Evolutionary conservation across 139 green algal genomes (phyloP).

Genomic region (Pedinophyceae sp.): DNA sequence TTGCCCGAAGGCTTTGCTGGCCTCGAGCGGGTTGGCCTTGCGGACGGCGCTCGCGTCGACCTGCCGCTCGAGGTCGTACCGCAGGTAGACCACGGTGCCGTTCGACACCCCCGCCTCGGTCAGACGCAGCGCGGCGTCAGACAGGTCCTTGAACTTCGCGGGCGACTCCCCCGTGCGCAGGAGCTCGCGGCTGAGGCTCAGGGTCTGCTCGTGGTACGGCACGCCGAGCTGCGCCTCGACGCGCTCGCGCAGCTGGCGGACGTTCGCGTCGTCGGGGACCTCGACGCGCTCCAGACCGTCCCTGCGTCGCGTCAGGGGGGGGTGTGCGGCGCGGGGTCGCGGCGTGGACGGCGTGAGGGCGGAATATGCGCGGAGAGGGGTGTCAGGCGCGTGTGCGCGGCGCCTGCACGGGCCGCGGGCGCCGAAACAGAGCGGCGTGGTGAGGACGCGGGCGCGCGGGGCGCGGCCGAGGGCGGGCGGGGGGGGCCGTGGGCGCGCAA

Average conservation of each 20-base stretch:
- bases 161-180: background rate
- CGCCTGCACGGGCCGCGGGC: too few species aligned
- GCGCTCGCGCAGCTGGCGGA: background rate
- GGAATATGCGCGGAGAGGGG: too few species aligned
- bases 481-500: too few species aligned
- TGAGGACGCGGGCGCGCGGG: too few species aligned
- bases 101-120: background rate
- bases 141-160: background rate
- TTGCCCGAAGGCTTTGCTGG: too few species aligned
- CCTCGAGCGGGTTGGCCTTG: too few species aligned
- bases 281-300: background rate
- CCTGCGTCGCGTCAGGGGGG: background rate
- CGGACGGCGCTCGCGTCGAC: background rate
- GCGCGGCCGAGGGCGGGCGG: too few species aligned
- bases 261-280: background rate
- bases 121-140: background rate
- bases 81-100: background rate
- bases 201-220: background rate
- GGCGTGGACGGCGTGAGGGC: too few species aligned
- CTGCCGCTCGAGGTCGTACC: background rate
- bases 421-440: too few species aligned
- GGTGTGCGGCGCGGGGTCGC: too few species aligned
- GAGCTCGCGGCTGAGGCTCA: background rate
- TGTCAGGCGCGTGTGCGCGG: too few species aligned
- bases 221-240: background rate